Evolutionary conservation across 495 filamentous ascomycete species (phyloP), one percentile per base, ranked within the genome.

Genomic region (Rusavskia elegans): DNA sequence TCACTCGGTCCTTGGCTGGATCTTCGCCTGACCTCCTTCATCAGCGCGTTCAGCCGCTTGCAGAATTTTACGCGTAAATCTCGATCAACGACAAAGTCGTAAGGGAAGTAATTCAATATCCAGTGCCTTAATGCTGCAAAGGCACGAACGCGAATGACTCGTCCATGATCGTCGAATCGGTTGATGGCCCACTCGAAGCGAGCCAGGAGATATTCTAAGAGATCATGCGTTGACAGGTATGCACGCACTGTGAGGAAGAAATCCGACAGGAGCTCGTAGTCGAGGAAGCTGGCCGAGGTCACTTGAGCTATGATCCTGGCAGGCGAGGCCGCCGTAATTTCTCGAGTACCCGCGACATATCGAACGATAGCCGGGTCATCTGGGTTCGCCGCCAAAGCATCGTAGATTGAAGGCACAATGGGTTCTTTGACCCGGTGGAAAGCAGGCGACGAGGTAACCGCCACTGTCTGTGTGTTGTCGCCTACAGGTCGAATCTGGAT

Each of bases 71-170:
- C 71, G 21, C 93, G 81, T 8, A 99, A 70, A 48, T 80, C 70
- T 56, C 85, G 81, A 60, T 89, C 81, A n/a, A 83, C 74, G 19
- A 93, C 80, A 63, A 95, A 99, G 63, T 99, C 92, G 64, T 97
- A 93, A 23, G 84, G 75, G 60, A 96, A 97, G 62, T 97, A 99
- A 61, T 99, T 99, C 56, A 99, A 67, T 53, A 99, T 89, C 92
- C 92, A 99, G 63, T 99, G 92, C 55, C 92, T 83, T 36, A 97
- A 75, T 23, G 93, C 92, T 21, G 95, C 93, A 69, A 99, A 99
- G 0, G 89, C 92, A 45, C 92, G 82, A 45, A 99, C 93, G 48
- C 87, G 77, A 19, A 99, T 93, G 27, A 97, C 84, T 57, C 85
- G 82, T 11, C 92, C 93, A 54, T 82, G 81, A 59, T 96, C 87